Evolutionary conservation across 2,329 filamentous ascomycete genomes (phyloP).

Genomic region (Diaporthe vaccinii): DNA sequence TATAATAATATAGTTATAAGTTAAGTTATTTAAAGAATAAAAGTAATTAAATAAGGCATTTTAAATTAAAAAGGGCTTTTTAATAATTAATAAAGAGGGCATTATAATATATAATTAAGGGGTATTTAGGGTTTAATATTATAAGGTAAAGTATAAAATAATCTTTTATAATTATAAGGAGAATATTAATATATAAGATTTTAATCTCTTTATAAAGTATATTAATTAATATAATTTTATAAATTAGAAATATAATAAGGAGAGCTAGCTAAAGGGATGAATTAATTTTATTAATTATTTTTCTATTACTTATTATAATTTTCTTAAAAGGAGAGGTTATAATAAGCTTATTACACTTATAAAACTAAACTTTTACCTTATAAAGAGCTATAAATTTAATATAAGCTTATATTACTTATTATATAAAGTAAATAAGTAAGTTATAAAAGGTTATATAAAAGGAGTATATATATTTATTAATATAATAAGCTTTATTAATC

Average conservation of each 20-base stretch:
- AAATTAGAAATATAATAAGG: background rate
- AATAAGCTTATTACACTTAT: background rate
- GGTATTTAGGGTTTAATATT: no score
- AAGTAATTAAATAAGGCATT: no score
- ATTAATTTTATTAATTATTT: conserved; percentile 4
- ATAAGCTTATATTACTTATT: background rate
- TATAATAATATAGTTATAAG: no score
- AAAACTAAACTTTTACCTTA: background rate
- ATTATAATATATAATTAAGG: background rate
- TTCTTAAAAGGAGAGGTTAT: background rate
- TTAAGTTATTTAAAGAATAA: background rate
- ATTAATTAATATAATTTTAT: background rate
- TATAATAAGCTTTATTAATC: no score
- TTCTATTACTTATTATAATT: background rate
- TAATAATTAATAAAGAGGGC: background rate
- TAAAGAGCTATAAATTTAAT: background rate
- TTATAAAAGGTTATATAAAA: background rate
- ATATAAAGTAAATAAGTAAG: background rate
- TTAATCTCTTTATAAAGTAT: background rate
- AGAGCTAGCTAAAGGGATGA: background rate
- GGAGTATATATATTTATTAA: no score
- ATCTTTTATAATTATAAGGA: background rate
- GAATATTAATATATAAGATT: background rate
- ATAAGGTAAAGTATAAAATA: background rate
- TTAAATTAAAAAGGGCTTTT: no score